These are phyloP conservation scores for Sanghuangporus sanghuang DNA, from an alignment of 1,284 basidiomycete species.

Conservation along the genomic window DNA sequence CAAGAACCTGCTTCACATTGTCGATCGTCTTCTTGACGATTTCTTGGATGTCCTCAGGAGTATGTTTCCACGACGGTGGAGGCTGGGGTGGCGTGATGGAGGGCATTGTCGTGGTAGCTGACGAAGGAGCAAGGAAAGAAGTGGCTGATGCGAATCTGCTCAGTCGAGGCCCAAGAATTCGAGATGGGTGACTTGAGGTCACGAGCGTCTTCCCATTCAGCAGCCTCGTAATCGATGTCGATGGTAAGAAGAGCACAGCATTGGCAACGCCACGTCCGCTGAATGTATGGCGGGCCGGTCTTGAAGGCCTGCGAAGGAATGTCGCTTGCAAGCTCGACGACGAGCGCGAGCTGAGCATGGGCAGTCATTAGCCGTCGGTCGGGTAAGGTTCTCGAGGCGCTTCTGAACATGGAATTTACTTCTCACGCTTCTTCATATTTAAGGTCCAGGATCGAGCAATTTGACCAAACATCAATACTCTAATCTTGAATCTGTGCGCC, in stretches of 20 bases:
- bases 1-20: conserved; percentile 48
- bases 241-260: neutral
- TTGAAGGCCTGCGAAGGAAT: neutral
- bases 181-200: neutral
- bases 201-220: neutral
- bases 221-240: neutral
- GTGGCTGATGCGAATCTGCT: neutral
- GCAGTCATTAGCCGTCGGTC: neutral
- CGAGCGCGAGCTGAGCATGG: neutral
- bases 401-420: too few species aligned
- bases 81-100: conserved; percentile 59
- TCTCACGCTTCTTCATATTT: too few species aligned
- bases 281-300: neutral
- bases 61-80: conserved; percentile 65
- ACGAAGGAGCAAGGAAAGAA: conserved; percentile 18
- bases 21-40: conserved; percentile 59
- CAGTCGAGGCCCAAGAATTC: neutral
- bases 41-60: conserved; percentile 52
- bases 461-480: too few species aligned
- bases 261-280: neutral
- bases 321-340: neutral
- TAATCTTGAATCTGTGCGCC: too few species aligned
- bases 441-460: too few species aligned
- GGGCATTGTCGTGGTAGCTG: conserved; percentile 33
- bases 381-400: neutral